Base-by-base conservation (phyloP, 257 asterid genomes). In the Lycium ferocissimum region DNA sequence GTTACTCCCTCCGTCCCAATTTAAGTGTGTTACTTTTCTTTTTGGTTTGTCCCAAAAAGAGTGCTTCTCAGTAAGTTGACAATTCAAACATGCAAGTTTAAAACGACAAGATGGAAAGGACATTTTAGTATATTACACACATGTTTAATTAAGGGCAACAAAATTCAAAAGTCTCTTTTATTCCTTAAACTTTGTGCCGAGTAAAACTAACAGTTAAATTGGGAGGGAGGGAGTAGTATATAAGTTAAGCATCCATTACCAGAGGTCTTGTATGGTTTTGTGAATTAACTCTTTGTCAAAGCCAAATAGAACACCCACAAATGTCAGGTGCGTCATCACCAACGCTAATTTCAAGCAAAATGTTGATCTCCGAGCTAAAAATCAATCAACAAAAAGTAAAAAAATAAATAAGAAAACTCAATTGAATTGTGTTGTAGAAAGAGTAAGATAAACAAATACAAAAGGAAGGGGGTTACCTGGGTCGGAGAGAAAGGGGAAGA, bases 401-500 rank as follows among this genome's bases (percentile, higher is more conserved):
- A 17, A 37, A 38, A 7, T 8, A 18, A 40, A 11, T 10, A 45
- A 2, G n/a, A 6, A 10, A 10, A 37, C 10, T 4, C 17, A 7
- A 67, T 1, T 45, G 54, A 70, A 26, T 26, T 26, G 33, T 26
- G 33, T 26, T 26, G 33, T 26, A 70, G 79, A 70, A 38, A 70
- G 33, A 70, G 54, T 18, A 40, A 18, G 15, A 70, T 70, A 72
- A 12, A 43, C 9, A 71, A 17, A 72, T 6, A 62, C 2, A 45
- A 10, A 72, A 35, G 3, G 53, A 12, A 22, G 22, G 20, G 11
- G 9, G 4, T 80, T 84, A 95, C 99, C 98, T 12, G 98, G 97
- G 92, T 97, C 98, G 83, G 98, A 94, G 4, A 97, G 92, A 87
- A 96, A 92, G 33, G 98, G 98, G 83, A 92, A 88, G 88, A 94